These are phyloP conservation scores for Rhododendron ovatum DNA, from an alignment of 148 eudicot species.

Conservation along the genomic window DNA sequence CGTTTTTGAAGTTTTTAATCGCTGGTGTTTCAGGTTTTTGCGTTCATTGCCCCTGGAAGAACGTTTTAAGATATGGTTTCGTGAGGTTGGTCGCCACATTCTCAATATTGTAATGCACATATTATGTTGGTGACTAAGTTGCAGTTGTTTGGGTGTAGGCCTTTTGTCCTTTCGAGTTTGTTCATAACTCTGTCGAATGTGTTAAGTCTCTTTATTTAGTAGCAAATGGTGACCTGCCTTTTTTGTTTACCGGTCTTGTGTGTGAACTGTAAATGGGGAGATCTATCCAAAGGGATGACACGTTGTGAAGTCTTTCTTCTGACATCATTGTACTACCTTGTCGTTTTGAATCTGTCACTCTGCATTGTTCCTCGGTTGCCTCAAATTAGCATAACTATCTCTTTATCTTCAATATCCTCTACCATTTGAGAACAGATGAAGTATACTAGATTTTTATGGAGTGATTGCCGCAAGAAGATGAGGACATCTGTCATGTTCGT, in stretches of 20 bases:
- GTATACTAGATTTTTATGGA: not conserved
- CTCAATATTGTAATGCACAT: not conserved
- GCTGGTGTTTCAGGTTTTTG: constrained; percentile 49
- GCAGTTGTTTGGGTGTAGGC: not conserved
- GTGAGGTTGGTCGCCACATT: constrained; percentile 50
- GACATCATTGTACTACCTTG: not conserved
- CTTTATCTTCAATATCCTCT: no score
- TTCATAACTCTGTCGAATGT: not conserved
- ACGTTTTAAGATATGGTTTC: constrained; percentile 51
- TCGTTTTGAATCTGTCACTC: not conserved
- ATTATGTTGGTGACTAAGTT: not conserved
- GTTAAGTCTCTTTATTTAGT: not conserved
- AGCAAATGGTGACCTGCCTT: not conserved
- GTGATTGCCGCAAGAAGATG: not conserved
- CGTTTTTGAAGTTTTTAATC: not conserved
- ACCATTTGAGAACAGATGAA: not conserved
- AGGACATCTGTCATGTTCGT: not conserved
- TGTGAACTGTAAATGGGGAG: not conserved
- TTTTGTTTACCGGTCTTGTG: not conserved
- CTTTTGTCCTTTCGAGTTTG: not conserved
- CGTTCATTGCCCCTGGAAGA: constrained; percentile 61
- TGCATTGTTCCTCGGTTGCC: not conserved
- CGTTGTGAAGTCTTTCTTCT: constrained; percentile 1
- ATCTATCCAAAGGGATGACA: not conserved
- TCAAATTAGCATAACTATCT: not conserved